Evolutionary conservation across 2,329 filamentous ascomycete genomes (phyloP).

Genomic region (Penicillium sp.): DNA sequence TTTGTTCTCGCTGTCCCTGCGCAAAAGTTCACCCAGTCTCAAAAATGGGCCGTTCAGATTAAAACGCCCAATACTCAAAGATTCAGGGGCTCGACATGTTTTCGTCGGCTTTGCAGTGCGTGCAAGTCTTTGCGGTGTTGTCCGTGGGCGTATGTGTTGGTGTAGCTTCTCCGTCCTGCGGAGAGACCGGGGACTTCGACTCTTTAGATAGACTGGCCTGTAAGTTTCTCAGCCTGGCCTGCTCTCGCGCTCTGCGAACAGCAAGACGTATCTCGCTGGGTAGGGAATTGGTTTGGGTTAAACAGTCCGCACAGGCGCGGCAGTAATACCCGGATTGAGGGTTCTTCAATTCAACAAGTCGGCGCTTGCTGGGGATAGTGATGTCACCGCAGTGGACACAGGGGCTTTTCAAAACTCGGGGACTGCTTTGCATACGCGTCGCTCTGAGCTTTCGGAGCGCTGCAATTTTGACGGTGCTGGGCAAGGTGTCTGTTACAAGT

Average conservation of each 20-base stretch:
- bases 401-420: background rate
- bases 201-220: background rate
- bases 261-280: background rate
- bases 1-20: background rate
- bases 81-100: background rate
- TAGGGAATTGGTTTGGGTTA: background rate
- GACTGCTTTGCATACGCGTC: background rate
- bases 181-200: background rate
- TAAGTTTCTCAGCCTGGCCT: background rate
- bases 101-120: background rate
- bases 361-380: constrained; percentile 4
- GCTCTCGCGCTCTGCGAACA: constrained; percentile 1
- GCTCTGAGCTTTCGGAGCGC: background rate
- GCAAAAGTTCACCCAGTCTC: background rate
- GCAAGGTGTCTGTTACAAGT: constrained; percentile 2
- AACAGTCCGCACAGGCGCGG: constrained; percentile 1
- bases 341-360: constrained; percentile 1
- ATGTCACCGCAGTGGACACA: constrained; percentile 4
- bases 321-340: constrained; percentile 4
- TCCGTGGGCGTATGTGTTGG: background rate
- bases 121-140: background rate
- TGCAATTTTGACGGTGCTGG: background rate
- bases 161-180: background rate
- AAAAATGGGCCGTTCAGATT: background rate
- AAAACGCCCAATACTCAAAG: background rate